Evolutionary conservation across 2,329 filamentous ascomycete species (phyloP).

Genomic region (Grosmannia clavigera): DNA sequence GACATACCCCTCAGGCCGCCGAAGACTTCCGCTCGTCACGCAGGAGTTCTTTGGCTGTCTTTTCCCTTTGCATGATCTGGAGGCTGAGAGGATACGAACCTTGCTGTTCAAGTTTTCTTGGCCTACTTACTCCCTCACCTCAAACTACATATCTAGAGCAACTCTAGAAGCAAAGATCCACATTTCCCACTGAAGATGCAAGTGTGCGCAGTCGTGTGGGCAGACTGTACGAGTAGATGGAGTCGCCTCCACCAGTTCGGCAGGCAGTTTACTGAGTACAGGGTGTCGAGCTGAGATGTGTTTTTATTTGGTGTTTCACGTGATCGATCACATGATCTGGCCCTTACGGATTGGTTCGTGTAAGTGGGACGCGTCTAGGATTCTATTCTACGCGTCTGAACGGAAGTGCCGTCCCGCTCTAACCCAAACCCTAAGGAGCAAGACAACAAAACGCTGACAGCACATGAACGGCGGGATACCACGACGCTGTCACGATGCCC

Average conservation of each 20-base stretch:
- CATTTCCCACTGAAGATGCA: background rate
- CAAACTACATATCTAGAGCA: background rate
- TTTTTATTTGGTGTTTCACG: background rate
- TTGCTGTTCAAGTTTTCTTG: background rate
- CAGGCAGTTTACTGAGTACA: no score
- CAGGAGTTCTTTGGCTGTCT: background rate
- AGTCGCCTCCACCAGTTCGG: no score
- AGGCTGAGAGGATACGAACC: background rate
- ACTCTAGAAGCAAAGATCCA: background rate
- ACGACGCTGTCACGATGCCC: background rate
- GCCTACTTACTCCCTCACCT: background rate
- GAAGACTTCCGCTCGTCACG: background rate
- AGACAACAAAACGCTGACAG: background rate
- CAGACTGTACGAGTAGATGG: no score
- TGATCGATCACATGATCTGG: background rate
- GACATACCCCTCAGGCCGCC: background rate
- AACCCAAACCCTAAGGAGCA: background rate
- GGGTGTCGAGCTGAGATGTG: background rate
- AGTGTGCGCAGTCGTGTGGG: no score
- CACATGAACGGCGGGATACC: background rate
- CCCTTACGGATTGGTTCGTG: background rate
- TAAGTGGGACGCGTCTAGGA: constrained; percentile 9
- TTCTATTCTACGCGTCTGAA: constrained; percentile 4
- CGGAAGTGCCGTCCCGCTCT: background rate
- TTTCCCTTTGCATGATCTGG: background rate